Evolutionary conservation across 169 alveolate species (phyloP).

Genomic region (Plasmodium falciparum): DNA sequence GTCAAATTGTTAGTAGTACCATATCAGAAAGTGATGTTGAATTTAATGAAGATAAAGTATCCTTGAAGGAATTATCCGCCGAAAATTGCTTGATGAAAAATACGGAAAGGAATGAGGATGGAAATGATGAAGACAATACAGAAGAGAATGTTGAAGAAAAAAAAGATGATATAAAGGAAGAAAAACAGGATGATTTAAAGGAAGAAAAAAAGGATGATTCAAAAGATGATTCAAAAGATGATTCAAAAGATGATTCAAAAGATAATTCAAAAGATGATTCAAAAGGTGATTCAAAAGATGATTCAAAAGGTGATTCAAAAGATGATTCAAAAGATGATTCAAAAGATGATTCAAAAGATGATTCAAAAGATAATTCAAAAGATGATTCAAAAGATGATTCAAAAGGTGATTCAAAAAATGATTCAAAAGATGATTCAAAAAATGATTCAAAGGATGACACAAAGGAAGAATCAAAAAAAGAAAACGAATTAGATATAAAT

Average conservation of each 20-base stretch:
- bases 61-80: constrained; percentile 12
- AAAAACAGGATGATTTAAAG: neutral
- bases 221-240: neutral
- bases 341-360: neutral
- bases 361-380: neutral
- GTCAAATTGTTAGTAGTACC: constrained; percentile 59
- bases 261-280: neutral
- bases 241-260: constrained; percentile 7
- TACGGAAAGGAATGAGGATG: constrained; percentile 12
- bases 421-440: neutral
- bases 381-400: constrained; percentile 13
- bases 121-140: constrained; percentile 9
- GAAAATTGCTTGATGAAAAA: constrained; percentile 14
- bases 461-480: constrained; percentile 2
- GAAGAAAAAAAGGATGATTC: constrained; percentile 2
- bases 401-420: neutral
- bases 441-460: neutral
- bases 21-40: constrained; percentile 51
- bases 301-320: neutral
- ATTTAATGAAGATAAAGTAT: constrained; percentile 23
- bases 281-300: constrained; percentile 15
- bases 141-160: constrained; percentile 24
- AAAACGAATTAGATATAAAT: constrained; percentile 24
- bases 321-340: neutral
- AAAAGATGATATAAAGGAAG: constrained; percentile 17